Evolutionary conservation across 2,329 filamentous ascomycete species (phyloP).

Genomic region (Ceratocystis harringtonii): DNA sequence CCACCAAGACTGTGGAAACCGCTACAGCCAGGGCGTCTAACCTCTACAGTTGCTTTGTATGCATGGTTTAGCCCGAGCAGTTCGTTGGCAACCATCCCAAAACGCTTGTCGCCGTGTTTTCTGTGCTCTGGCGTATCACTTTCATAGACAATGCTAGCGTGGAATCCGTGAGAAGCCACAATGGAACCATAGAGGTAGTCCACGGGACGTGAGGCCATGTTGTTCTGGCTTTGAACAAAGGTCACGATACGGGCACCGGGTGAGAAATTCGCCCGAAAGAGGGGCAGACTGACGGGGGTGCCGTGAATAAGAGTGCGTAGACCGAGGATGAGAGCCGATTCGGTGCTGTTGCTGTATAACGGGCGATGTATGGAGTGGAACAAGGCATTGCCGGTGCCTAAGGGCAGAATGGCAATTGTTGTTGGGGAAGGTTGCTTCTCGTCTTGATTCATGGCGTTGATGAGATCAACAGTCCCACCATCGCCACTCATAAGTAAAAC

Average conservation of each 20-base stretch:
- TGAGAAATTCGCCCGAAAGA: conserved; percentile 48
- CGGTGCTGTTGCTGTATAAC: conserved; percentile 29
- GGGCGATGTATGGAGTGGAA: conserved; percentile 49
- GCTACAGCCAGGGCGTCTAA: conserved; percentile 20
- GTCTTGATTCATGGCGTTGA: conserved; percentile 41
- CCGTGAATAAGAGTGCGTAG: conserved; percentile 48
- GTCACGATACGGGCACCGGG: conserved; percentile 37
- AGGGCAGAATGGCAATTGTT: conserved; percentile 39
- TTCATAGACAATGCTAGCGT: conserved; percentile 77
- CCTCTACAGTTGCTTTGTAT: conserved; percentile 32
- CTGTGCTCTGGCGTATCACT: conserved; percentile 75
- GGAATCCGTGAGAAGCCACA: conserved; percentile 79
- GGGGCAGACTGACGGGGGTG: conserved; percentile 38
- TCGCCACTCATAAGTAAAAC: conserved; percentile 76
- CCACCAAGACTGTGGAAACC: conserved; percentile 18
- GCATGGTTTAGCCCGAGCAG: conserved; percentile 44
- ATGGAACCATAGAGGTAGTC: conserved; percentile 54
- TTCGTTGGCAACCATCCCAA: conserved; percentile 69
- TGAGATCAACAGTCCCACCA: conserved; percentile 67
- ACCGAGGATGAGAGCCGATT: conserved; percentile 33
- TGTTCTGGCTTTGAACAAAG: conserved; percentile 19
- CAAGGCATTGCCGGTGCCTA: conserved; percentile 51
- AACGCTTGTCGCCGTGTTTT: conserved; percentile 59
- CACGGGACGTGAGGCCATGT: conserved; percentile 19
- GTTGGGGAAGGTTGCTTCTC: conserved; percentile 23